Base-by-base conservation (phyloP, 2,329 filamentous ascomycete genomes). In the Penicillium sclerotigenum region DNA sequence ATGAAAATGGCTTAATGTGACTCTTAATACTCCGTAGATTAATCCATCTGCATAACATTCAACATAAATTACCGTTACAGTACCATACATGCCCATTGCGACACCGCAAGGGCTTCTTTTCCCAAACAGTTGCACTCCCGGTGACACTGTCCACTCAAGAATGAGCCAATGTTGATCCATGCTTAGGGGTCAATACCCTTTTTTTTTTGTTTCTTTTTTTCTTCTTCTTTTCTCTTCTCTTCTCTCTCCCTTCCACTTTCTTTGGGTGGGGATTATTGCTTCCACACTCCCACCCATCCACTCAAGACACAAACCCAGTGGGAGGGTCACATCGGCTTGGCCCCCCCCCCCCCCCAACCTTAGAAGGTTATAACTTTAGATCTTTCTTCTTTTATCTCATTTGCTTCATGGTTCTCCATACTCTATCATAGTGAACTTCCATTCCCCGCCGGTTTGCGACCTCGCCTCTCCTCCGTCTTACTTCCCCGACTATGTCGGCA, bases 401-500 rank as follows among this genome's bases (percentile, higher is more conserved):
- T 28, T 58, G 36, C 49, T 54, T 16, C 37, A 65, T 64, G 59
- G 48, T 57, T 33, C 3, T 26, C 58, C 34, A 43, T 18, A 29
- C 14, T 20, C 24, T 4, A 22, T 24, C 29, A 22, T 42, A 26
- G 22, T 50, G 41, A 47, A 28, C 28, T 33, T 57, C 53, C 50
- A 47, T 51, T 20, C 53, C 43, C 45, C 26, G 31, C 40, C 34
- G 36, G 13, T 10, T 50, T 36, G 34, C 33, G 40, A 29, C 40
- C 33, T 51, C 54, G 24, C 38, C 26, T 40, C 31, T 43, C 46
- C n/a, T 47, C 14, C 45, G 24, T 43, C 54, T 54, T 52, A 59
- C 62, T 57, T 57, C 38, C 22, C 43, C 60, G 58, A 68, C 59
- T 63, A 75, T 75, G 72, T 59, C 72, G 46, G 65, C 67, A 38